Conservation (phyloP, 1,284 basidiomycete species). For the Ganoderma boninense region DNA sequence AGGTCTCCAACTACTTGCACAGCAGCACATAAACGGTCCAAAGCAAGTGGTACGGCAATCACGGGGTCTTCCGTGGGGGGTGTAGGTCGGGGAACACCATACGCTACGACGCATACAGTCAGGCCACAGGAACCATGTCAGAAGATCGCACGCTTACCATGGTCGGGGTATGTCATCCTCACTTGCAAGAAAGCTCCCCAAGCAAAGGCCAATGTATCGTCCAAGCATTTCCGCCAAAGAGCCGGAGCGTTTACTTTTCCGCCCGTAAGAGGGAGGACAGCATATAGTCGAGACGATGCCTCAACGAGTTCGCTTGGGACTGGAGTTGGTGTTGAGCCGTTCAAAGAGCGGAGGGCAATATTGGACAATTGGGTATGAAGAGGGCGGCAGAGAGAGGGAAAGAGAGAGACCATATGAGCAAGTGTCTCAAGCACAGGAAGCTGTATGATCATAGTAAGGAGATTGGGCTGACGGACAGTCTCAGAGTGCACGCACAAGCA, state of each 20-base stretch:
- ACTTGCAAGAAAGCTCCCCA: slow-evolving; percentile 67
- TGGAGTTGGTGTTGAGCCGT: slow-evolving; percentile 57
- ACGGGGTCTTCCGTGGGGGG: slow-evolving; percentile 46
- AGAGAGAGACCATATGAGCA: slow-evolving; percentile 63
- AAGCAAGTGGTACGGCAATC: slow-evolving; percentile 57
- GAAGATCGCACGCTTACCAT: slow-evolving; percentile 35
- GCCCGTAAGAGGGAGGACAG: slow-evolving; percentile 70
- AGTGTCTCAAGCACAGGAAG: slow-evolving; percentile 59
- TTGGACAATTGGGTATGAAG: slow-evolving; percentile 58
- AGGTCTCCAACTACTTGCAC: slow-evolving; percentile 61
- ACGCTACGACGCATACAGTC: slow-evolving; percentile 8
- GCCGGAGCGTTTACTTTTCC: slow-evolving; percentile 79
- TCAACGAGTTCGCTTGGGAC: slow-evolving; percentile 51
- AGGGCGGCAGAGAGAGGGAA: slow-evolving; percentile 70
- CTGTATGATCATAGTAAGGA: slow-evolving; percentile 45
- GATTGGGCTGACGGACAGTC: not conserved
- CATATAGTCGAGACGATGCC: slow-evolving; percentile 64
- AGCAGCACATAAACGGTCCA: slow-evolving; percentile 67
- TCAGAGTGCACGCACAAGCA: slow-evolving; percentile 53
- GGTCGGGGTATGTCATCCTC: slow-evolving; percentile 61
- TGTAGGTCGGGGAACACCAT: slow-evolving; percentile 18
- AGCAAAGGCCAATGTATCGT: slow-evolving; percentile 69
- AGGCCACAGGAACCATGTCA: not conserved
- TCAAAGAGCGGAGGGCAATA: slow-evolving; percentile 61
- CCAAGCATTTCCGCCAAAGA: slow-evolving; percentile 76